phyloP scores from a whole-genome alignment of 768 basidiomycete species.

The Heimioporus sp. region DNA sequence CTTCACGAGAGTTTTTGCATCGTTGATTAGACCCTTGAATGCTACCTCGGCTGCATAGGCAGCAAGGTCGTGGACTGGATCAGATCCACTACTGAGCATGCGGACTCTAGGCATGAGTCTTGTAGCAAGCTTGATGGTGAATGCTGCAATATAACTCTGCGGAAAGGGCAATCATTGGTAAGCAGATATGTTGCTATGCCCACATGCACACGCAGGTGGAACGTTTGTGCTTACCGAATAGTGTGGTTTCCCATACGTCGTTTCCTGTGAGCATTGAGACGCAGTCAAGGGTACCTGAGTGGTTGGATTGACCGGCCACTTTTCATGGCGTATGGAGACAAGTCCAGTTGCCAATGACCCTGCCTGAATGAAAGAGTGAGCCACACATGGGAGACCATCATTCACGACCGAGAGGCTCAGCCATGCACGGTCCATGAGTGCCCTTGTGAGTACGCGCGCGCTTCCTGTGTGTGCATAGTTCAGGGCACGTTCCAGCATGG shows the following conservation, averaged over 20 bases:
- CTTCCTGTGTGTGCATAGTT: constrained; percentile 6
- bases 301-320: neutral
- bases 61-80: neutral
- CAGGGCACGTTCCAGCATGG: neutral
- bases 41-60: neutral
- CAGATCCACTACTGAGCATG: too few relatives aligned
- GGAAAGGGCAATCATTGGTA: too few relatives aligned
- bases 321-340: neutral
- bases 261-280: neutral
- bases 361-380: neutral
- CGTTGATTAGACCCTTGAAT: neutral
- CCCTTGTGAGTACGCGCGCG: neutral
- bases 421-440: constrained; percentile 4
- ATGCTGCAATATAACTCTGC: neutral
- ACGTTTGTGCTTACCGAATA: neutral
- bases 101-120: too few relatives aligned
- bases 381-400: constrained; percentile 4
- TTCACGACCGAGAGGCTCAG: neutral
- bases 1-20: neutral
- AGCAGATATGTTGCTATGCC: too few relatives aligned
- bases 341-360: neutral
- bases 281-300: neutral
- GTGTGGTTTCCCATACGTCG: neutral
- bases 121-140: neutral
- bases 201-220: too few relatives aligned